These are phyloP conservation scores for Colletotrichum godetiae DNA, from an alignment of 2,329 filamentous ascomycete genomes.

Conservation along the genomic window DNA sequence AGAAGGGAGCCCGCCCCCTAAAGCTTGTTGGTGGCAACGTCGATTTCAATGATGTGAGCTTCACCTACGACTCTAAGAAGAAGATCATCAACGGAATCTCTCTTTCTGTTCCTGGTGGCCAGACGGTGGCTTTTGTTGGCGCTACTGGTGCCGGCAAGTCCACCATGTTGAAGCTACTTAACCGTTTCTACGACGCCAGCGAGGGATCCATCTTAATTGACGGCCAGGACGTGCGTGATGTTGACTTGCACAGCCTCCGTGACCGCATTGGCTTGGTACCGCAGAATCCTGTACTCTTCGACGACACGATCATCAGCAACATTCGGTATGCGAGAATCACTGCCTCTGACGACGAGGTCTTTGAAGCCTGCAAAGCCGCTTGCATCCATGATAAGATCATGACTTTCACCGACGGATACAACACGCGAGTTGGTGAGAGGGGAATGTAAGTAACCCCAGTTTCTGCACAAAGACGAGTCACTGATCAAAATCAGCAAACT, in stretches of 20 bases:
- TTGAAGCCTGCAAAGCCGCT: conserved; percentile 65
- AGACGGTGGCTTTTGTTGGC: conserved; percentile 70
- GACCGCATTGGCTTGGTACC: conserved; percentile 67
- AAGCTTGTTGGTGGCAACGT: conserved; percentile 64
- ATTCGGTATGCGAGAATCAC: conserved; percentile 66
- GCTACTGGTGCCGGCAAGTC: conserved; percentile 70
- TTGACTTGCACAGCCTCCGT: conserved; percentile 63
- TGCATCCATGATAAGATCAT: conserved; percentile 69
- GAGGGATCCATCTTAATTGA: conserved; percentile 65
- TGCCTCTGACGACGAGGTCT: conserved; percentile 66
- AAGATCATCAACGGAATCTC: conserved; percentile 65
- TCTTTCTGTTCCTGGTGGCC: conserved; percentile 62
- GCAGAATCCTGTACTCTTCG: conserved; percentile 66
- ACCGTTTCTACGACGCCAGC: conserved; percentile 69
- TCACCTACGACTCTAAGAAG: conserved; percentile 71
- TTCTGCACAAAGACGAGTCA: neutral
- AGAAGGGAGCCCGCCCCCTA: conserved; percentile 60
- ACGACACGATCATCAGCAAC: conserved; percentile 70
- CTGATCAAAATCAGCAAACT: conserved; percentile 60
- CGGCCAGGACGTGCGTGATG: conserved; percentile 66
- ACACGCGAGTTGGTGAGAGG: conserved; percentile 62
- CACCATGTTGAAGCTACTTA: conserved; percentile 67
- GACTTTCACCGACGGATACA: conserved; percentile 63
- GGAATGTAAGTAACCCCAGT: conserved; percentile 52
- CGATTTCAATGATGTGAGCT: conserved; percentile 65